Evolutionary conservation across 1,284 basidiomycete genomes (phyloP).

Genomic region (Ceratobasidium sp.): DNA sequence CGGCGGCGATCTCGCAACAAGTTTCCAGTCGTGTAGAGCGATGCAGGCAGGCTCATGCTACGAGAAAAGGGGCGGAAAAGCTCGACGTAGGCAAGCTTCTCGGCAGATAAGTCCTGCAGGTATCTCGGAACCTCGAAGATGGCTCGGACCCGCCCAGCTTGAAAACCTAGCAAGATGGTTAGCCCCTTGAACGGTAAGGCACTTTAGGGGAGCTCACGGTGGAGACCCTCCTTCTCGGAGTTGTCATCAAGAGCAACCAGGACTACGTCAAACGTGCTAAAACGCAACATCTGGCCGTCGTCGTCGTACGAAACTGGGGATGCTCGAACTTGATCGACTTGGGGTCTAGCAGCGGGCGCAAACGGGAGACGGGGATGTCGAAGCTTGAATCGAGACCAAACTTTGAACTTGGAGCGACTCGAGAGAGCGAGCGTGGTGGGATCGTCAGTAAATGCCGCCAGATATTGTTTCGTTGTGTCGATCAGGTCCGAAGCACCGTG

Average conservation of each 20-base stretch:
- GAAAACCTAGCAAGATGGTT: background rate
- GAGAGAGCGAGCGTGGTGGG: background rate
- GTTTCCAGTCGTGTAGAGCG: background rate
- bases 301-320: background rate
- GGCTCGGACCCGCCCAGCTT: slow-evolving; percentile 13
- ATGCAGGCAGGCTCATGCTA: background rate
- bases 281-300: background rate
- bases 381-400: background rate
- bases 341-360: background rate
- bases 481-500: background rate
- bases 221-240: background rate
- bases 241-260: background rate
- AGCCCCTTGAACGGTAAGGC: no score
- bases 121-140: slow-evolving; percentile 6
- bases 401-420: background rate
- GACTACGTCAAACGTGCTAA: background rate
- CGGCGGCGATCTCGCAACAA: background rate
- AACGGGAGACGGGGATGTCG: background rate
- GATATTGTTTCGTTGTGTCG: background rate
- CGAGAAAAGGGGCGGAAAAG: background rate
- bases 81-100: slow-evolving; percentile 17
- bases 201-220: background rate
- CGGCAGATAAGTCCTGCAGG: background rate
- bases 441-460: background rate
- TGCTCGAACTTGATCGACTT: background rate